Conservation (phyloP, 176 grass and related monocot genomes). For the Luzula sylvatica region DNA sequence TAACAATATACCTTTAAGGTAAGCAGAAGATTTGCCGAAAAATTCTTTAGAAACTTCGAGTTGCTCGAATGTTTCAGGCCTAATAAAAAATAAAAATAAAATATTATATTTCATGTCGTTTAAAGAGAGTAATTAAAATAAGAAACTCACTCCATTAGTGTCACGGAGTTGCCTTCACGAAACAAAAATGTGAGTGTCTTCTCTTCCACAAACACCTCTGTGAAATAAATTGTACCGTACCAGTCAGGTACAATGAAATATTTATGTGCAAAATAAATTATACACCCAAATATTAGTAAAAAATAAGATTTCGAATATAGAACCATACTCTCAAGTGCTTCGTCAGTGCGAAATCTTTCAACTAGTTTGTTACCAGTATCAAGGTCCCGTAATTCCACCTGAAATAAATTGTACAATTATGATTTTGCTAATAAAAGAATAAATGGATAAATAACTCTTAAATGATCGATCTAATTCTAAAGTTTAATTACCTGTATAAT, state of each 20-base stretch:
- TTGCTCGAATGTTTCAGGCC: conserved; percentile 90
- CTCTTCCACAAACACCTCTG: conserved; percentile 96
- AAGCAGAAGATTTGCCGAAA: conserved; percentile 76
- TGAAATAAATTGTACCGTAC: conserved; percentile 7
- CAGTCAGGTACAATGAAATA: not conserved
- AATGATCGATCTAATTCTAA: not conserved
- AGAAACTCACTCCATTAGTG: conserved; percentile 93
- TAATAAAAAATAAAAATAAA: conserved; percentile 28
- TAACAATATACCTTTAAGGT: conserved; percentile 55
- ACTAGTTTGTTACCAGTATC: conserved; percentile 85
- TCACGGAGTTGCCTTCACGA: conserved; percentile 67
- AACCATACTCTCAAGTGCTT: conserved; percentile 78
- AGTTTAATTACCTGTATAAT: conserved; percentile 14
- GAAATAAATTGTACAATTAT: conserved; percentile 3
- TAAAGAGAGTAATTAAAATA: conserved; percentile 24
- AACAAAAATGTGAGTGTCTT: conserved; percentile 88
- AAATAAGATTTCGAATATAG: not conserved
- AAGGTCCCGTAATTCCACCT: conserved; percentile 95
- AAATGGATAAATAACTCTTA: not conserved
- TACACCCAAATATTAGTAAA: not conserved
- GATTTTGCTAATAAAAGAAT: not conserved
- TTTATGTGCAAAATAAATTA: not conserved
- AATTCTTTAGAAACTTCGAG: conserved; percentile 80
- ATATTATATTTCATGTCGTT: conserved; percentile 3
- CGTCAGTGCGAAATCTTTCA: conserved; percentile 93